These are phyloP conservation scores for Zoysia pacifica DNA, from an alignment of 176 grass and related monocot species.

Conservation along the genomic window DNA sequence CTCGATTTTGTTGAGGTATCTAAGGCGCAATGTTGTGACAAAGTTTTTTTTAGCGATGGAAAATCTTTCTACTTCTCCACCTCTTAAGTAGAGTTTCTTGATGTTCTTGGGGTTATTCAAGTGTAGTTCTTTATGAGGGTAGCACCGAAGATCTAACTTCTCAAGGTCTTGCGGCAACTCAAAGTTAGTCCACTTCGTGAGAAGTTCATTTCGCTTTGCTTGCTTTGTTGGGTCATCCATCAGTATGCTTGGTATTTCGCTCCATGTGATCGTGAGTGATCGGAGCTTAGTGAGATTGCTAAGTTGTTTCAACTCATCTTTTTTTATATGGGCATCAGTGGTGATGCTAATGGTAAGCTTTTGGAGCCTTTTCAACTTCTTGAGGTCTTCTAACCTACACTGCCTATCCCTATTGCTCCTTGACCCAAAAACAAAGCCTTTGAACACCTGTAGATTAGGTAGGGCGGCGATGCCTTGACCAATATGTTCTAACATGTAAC, in stretches of 20 bases:
- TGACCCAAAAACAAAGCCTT: conserved; percentile 42
- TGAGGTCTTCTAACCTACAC: conserved; percentile 17
- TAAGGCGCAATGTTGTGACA: conserved; percentile 31
- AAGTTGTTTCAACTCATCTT: not conserved
- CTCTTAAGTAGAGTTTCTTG: conserved; percentile 46
- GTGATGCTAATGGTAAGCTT: conserved; percentile 49
- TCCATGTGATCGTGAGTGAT: conserved; percentile 47
- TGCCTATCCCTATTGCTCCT: not conserved
- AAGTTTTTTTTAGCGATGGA: fast-evolving
- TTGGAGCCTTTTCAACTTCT: not conserved
- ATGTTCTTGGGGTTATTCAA: not conserved
- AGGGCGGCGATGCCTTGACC: conserved; percentile 4
- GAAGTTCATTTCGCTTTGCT: fast-evolving
- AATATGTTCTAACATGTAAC: conserved; percentile 58
- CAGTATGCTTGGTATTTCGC: conserved; percentile 39
- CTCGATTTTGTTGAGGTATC: not conserved
- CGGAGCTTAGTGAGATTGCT: not conserved
- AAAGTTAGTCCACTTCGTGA: not conserved
- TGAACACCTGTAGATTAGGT: conserved; percentile 31
- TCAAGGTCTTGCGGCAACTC: conserved; percentile 1
- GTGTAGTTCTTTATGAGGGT: not conserved
- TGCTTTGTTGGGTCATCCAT: no score
- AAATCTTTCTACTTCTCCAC: not conserved
- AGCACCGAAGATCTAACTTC: conserved; percentile 51
- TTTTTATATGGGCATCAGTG: conserved; percentile 28